Base-by-base conservation (phyloP, 2,329 filamentous ascomycete genomes). In the Fusarium torreyae region DNA sequence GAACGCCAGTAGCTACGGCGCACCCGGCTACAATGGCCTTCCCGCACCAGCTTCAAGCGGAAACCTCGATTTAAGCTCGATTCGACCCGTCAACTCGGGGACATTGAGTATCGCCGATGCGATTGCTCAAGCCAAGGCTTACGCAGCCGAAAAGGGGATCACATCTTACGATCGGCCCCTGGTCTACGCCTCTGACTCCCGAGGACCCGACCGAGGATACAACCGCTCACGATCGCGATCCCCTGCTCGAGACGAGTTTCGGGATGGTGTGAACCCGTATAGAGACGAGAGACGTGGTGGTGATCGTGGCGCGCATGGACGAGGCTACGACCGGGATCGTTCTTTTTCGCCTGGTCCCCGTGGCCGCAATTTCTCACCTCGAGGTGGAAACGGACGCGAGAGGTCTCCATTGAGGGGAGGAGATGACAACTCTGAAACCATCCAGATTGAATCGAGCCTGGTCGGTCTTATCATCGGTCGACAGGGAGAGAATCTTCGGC, bases 401-500 rank as follows among this genome's bases (percentile, higher is more conserved):
- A 84, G 89, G 55, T 90, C 89, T 38, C 89, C 90, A 22, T 81
- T 86, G 20, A 77, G 83, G 50, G 82, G 83, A 70, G 66, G 81
- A 40, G 89, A 92, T 72, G 92, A 94, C 70, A 92, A 91, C 74
- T 87, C 88, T 24, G 94, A 97, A 81, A 92, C 91, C 24, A 94
- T 97, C 71, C 88, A 92, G 74, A 94, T 97, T 75, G 94, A 97
- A 77, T 94, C 93, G 22, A 92, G 90, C 74, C 86, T 97, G 48
- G 94, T 97, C 52, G 94, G 94, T 42, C 85, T 97, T 34, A 97
- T 97, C 75, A 97, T 97, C 76, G 94, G 94, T 54, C 89, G 94
- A 63, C 92, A 94, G 76, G 94, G 94, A 71, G 94, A 97, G 81
- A 97, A 97, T 73, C 83, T 97, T 43, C 87, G 93, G 71, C 90